phyloP scores from a whole-genome alignment of 179 eudicot genomes.

The Patellifolia procumbens region DNA sequence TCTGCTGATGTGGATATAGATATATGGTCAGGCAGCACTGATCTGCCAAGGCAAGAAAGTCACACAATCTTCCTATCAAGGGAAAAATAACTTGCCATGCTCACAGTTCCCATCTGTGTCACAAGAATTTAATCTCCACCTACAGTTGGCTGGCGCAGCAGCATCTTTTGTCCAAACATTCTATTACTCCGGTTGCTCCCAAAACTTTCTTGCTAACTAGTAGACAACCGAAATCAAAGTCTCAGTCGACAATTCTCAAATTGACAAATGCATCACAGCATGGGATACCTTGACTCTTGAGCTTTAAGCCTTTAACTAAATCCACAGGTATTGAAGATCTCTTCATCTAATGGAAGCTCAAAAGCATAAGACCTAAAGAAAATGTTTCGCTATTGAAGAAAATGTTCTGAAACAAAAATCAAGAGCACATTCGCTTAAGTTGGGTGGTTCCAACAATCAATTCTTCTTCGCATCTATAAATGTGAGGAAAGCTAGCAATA shows the following conservation, averaged over 20 bases:
- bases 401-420: no score
- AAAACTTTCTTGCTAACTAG: background rate
- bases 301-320: background rate
- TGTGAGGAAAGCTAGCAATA: no score
- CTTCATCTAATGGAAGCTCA: no score
- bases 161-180: background rate
- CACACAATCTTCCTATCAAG: background rate
- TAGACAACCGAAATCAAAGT: background rate
- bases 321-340: no score
- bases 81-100: background rate
- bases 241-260: background rate
- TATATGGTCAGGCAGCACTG: background rate
- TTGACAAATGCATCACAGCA: background rate
- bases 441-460: no score
- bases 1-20: background rate
- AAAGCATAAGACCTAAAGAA: background rate
- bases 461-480: no score
- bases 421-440: no score
- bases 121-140: no score
- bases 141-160: no score
- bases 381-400: no score
- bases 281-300: background rate
- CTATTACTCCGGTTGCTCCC: background rate
- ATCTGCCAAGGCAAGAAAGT: no score
- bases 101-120: background rate